These are phyloP conservation scores for Scutellaria galericulata DNA, from an alignment of 257 asterid genomes.

Conservation along the genomic window DNA sequence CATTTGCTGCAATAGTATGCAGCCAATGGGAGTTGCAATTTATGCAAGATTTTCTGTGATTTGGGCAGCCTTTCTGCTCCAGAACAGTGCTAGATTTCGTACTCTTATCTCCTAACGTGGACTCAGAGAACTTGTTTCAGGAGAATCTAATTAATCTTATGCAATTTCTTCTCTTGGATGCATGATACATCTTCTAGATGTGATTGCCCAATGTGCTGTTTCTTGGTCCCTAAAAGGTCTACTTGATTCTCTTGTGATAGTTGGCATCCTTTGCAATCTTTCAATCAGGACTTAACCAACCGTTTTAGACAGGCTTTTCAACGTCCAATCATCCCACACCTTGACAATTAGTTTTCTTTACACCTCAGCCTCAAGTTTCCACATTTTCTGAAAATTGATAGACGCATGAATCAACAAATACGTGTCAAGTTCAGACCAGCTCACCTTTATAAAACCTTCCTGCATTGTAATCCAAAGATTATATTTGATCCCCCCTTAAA, in stretches of 20 bases:
- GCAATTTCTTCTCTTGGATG: conserved; percentile 1
- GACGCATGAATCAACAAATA: neutral
- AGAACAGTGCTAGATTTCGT: neutral
- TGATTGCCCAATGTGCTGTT: neutral
- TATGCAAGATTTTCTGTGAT: neutral
- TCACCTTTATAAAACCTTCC: conserved; percentile 1
- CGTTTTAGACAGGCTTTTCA: conserved; percentile 1
- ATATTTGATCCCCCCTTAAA: neutral
- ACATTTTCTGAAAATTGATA: neutral
- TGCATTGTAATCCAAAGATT: neutral
- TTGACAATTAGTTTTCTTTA: conserved; percentile 1
- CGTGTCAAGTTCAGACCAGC: neutral
- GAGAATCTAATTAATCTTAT: neutral
- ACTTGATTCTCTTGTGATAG: neutral
- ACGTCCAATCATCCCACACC: neutral
- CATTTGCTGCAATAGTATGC: conserved; percentile 5
- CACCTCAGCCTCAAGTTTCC: conserved; percentile 19
- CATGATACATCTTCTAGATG: neutral
- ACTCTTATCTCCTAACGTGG: neutral
- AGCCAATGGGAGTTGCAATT: conserved; percentile 1
- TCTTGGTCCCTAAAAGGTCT: neutral
- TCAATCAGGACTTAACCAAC: neutral
- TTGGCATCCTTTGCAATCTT: neutral
- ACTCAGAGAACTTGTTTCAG: neutral
- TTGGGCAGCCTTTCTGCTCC: neutral